Conservation (phyloP, 2,329 filamentous ascomycete genomes). For the Leptographium lundbergii region DNA sequence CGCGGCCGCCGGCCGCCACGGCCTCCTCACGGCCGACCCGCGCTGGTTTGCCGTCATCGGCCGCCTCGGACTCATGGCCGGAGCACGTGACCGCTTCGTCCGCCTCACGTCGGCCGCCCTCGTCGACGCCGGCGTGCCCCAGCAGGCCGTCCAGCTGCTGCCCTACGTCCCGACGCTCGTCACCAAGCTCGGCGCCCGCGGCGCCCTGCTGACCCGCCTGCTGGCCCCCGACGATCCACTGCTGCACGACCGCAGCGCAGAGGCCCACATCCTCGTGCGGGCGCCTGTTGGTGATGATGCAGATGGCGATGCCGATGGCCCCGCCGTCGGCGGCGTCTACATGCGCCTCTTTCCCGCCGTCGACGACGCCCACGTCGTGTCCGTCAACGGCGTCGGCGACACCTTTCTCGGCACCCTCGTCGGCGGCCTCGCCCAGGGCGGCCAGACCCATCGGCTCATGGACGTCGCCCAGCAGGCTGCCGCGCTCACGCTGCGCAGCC, state of each 20-base stretch:
- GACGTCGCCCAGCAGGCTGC: conserved; percentile 72
- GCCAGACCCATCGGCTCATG: conserved; percentile 49
- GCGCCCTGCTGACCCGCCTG: conserved; percentile 64
- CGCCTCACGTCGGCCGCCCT: conserved; percentile 52
- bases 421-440: conserved; percentile 57
- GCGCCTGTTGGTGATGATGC: conserved; percentile 18
- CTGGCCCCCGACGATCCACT: conserved; percentile 55
- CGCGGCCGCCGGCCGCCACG: conserved; percentile 49
- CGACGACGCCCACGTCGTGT: conserved; percentile 53
- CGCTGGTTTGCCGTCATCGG: conserved; percentile 75
- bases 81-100: conserved; percentile 57
- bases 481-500: conserved; percentile 62
- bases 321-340: conserved; percentile 61
- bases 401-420: conserved; percentile 79
- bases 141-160: conserved; percentile 71
- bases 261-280: conserved; percentile 60
- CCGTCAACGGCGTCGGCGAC: conserved; percentile 90
- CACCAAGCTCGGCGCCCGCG: conserved; percentile 67
- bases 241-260: conserved; percentile 47
- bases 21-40: conserved; percentile 42
- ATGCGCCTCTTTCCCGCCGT: conserved; percentile 55
- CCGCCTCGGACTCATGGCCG: conserved; percentile 50
- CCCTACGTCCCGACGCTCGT: conserved; percentile 79
- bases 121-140: conserved; percentile 69
- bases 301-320: background rate